Base-by-base conservation (phyloP, 139 green algal genomes). In the Zygnema circumcarinatum region DNA sequence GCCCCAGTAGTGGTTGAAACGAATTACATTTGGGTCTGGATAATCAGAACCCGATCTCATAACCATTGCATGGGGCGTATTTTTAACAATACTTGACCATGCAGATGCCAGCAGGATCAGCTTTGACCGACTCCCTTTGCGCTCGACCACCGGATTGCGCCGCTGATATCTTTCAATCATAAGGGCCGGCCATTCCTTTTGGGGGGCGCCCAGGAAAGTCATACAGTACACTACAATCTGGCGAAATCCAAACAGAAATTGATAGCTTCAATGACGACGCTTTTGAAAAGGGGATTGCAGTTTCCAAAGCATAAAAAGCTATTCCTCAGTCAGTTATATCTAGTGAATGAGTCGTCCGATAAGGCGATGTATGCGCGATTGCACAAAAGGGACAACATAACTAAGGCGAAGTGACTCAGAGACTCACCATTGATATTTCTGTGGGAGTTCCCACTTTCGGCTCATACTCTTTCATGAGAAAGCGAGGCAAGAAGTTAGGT, bases 1-100 rank as follows among this genome's bases (percentile, higher is more conserved):
- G 2, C 80, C 80, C 80, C 80, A 86, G 32, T 86, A 86, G 54
- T 86, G 80, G 80, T 86, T 81, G n/a, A 86, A 39, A 22, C 80
- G 80, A 7, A 86, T 3, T 20, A 20, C 21, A 74, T 16, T 35
- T 53, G 75, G 21, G 21, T 83, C 39, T 33, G 75, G 39, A 38
- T 72, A 47, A 20, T 47, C 36, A n/a, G 33, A 33, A 2, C 75
- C 75, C 75, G 3, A 72, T 33, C 7, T 56, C 75, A 83, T 83
- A n/a, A 72, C 38, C n/a, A 83, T 72, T n/a, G 11, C 7, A 52
- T 83, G 75, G 31, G 75, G 75, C 2, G 33, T 56, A 16, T 11
- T 83, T 7, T 53, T 68, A 2, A 33, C 7, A 22, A 52, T 73
- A 22, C 75, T 73, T 74, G 32, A 52, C 39, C 75, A 38, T 83